phyloP scores from a whole-genome alignment of 192 early-diverging fungal genomes.

The Gryganskiella cystojenkinii region DNA sequence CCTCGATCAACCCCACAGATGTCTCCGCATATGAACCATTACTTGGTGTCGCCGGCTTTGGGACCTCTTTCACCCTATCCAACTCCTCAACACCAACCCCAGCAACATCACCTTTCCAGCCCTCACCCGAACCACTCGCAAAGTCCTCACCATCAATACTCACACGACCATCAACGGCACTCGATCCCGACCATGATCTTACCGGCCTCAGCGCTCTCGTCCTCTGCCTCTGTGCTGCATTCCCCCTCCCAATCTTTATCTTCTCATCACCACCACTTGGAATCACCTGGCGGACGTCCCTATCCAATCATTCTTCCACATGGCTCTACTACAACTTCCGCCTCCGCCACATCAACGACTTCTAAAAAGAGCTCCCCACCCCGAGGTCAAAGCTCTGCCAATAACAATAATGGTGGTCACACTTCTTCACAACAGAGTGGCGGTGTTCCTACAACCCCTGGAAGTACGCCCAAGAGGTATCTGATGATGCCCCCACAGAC shows the following conservation, averaged over 20 bases:
- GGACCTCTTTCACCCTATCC: conserved; percentile 45
- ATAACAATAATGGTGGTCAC: background rate
- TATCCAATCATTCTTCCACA: conserved; percentile 24
- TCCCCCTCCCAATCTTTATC: conserved; percentile 8
- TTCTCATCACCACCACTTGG: background rate
- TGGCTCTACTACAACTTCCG: background rate
- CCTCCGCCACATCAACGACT: background rate
- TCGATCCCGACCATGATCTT: conserved; percentile 46
- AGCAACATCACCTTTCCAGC: conserved; percentile 32
- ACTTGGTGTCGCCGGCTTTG: conserved; percentile 20
- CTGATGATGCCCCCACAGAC: background rate
- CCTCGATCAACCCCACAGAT: conserved; percentile 45
- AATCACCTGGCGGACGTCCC: background rate
- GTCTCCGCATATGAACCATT: conserved; percentile 23
- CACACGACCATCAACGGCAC: conserved; percentile 8
- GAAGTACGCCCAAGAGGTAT: background rate
- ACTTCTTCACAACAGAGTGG: background rate
- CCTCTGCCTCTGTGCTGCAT: conserved; percentile 25
- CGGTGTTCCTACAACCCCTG: too few relatives aligned
- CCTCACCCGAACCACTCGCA: conserved; percentile 25
- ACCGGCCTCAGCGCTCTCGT: conserved; percentile 37
- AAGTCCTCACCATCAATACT: background rate
- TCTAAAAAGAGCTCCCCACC: conserved; percentile 10
- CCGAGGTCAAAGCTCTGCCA: background rate
- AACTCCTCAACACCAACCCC: conserved; percentile 46